Base-by-base conservation (phyloP, 352 stramenopile genomes). In the Peronospora belbahrii region DNA sequence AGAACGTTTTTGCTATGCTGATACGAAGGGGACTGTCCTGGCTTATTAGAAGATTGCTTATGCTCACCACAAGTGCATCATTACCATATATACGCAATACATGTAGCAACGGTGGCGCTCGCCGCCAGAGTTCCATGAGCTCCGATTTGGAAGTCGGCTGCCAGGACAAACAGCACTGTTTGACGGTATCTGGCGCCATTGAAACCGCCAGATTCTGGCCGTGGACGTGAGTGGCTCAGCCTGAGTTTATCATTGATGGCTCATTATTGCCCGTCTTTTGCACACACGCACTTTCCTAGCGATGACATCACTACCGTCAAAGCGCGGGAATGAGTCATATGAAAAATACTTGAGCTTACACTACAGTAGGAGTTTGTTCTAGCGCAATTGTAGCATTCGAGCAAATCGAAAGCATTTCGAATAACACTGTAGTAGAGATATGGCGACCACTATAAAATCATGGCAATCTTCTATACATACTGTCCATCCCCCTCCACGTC, bases 251-350 rank as follows among this genome's bases (percentile, higher is more conserved):
- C 19, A 19, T 22, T 23, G 15, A 24, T 31, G 19, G 36, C 31
- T 17, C 6, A 25, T 7, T 22, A 9, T 18, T 20, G 41, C 19
- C 27, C 13, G 24, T 15, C 25, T 51, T 33, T 36, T 37, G 11
- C 32, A 22, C 2, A 23, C 7, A 20, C 40, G 40, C 23, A 4
- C 33, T 23, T 20, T 39, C 5, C 6, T 25, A 11, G 27, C 27
- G 41, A 62, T 57, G 47, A 62, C 53, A 57, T 57, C 53, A 62
- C 35, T 20, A 27, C 19, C 6, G 24, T 2, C 4, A 11, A 15
- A 33, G 11, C 6, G 13, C 13, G 27, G 23, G 27, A 28, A 9
- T 28, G 6, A 28, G 24, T 11, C 24, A 28, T 28, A n/a, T 27
- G 24, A 28, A 10, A 28, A n/a, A n/a, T n/a, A n/a, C n/a, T n/a